A percentile compares a stretch with the other conserved stretches of the same genome.
These are phyloP conservation scores for Lachancea quebecensis DNA, from an alignment of 805 yeast species.

Conservation along the genomic window DNA sequence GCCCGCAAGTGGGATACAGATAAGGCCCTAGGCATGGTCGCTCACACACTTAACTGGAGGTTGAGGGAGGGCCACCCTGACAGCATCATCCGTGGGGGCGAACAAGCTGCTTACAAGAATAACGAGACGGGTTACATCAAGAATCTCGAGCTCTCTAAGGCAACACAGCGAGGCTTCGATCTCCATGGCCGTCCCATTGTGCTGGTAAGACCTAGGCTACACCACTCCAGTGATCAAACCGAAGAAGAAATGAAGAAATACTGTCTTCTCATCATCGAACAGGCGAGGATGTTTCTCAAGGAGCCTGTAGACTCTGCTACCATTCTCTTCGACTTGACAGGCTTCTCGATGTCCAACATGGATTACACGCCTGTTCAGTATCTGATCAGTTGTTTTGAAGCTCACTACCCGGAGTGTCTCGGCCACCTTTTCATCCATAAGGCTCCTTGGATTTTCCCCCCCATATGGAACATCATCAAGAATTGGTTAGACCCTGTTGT, in stretches of 20 bases:
- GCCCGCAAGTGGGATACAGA: slow-evolving; percentile 83
- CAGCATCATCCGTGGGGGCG: slow-evolving; percentile 61
- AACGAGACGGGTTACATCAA: slow-evolving; percentile 38
- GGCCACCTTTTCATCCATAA: slow-evolving; percentile 81
- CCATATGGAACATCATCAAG: slow-evolving; percentile 89
- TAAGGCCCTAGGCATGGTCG: slow-evolving; percentile 61
- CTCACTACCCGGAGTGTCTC: slow-evolving; percentile 91
- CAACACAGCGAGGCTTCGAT: slow-evolving; percentile 71
- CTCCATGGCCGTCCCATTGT: slow-evolving; percentile 71
- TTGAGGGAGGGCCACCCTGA: slow-evolving; percentile 52
- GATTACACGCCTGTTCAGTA: slow-evolving; percentile 89
- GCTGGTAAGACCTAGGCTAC: slow-evolving; percentile 70
- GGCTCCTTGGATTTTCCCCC: slow-evolving; percentile 95
- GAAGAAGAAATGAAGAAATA: slow-evolving; percentile 67
- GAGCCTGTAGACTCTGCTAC: slow-evolving; percentile 78
- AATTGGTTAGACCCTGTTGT: slow-evolving; percentile 97
- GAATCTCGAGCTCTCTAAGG: slow-evolving; percentile 53
- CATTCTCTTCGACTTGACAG: slow-evolving; percentile 78
- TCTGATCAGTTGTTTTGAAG: slow-evolving; percentile 83
- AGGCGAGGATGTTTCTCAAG: slow-evolving; percentile 63
- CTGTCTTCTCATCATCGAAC: slow-evolving; percentile 72
- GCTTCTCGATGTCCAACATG: slow-evolving; percentile 85
- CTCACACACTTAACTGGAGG: slow-evolving; percentile 76
- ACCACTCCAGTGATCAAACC: slow-evolving; percentile 60
- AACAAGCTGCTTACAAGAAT: slow-evolving; percentile 48